Evolutionary conservation across 495 filamentous ascomycete genomes (phyloP).

Genomic region (Aspergillus steynii): DNA sequence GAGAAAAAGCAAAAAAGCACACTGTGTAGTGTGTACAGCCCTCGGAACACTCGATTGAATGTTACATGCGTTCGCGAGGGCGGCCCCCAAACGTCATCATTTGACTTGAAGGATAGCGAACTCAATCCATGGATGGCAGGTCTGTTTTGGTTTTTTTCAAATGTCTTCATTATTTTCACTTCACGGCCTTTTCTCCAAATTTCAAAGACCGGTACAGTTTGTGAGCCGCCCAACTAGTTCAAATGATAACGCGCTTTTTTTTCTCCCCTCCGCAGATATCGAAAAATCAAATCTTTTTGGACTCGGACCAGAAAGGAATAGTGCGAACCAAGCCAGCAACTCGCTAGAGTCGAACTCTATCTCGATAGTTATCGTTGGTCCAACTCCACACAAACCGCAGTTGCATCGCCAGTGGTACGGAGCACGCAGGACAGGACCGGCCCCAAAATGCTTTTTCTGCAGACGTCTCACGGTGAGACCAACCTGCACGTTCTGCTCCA

Average conservation of each 20-base stretch:
- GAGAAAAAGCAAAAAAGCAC: neutral
- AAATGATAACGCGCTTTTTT: neutral
- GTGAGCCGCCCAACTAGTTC: neutral
- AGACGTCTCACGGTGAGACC: neutral
- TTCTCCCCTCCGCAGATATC: neutral
- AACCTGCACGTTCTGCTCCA: neutral
- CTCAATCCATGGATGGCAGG: neutral
- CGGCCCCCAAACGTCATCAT: neutral
- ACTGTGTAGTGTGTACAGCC: neutral
- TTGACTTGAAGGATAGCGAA: neutral
- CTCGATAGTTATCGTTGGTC: neutral
- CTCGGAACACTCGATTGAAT: neutral
- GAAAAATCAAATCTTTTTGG: neutral
- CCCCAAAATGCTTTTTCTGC: neutral
- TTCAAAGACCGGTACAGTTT: neutral
- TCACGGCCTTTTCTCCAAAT: neutral
- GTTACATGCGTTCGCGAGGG: neutral
- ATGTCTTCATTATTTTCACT: neutral
- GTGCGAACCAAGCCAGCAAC: conserved; percentile 3
- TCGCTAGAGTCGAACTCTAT: conserved; percentile 9
- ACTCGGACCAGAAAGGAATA: conserved; percentile 1
- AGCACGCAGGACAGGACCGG: neutral
- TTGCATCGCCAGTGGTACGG: neutral
- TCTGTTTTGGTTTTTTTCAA: neutral
- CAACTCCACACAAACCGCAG: conserved; percentile 7